Conservation (phyloP, 192 early-diverging fungal genomes). For the Chytriomyces confervae region DNA sequence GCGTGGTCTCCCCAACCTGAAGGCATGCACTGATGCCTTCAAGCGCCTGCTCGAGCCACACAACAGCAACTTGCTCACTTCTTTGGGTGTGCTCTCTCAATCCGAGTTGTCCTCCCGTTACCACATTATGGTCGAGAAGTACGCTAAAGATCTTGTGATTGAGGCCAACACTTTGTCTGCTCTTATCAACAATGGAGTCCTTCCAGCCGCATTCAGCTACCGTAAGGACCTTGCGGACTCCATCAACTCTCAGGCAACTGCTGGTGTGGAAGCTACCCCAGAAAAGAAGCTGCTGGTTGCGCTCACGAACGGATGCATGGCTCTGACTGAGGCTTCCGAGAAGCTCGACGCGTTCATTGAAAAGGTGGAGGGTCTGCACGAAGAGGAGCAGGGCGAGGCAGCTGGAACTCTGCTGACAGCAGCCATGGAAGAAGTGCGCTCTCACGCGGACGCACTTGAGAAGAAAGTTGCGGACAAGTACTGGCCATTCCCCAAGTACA, state of each 20-base stretch:
- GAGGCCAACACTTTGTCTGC: constrained; percentile 87
- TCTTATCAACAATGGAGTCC: constrained; percentile 81
- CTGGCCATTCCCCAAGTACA: constrained; percentile 98
- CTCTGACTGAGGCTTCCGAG: constrained; percentile 61
- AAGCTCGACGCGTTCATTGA: constrained; percentile 63
- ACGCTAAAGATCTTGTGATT: constrained; percentile 93
- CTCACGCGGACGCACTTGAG: constrained; percentile 78
- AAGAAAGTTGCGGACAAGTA: constrained; percentile 83
- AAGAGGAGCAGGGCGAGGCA: constrained; percentile 66
- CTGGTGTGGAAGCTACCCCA: constrained; percentile 61
- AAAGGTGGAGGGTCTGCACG: constrained; percentile 64
- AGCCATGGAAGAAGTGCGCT: constrained; percentile 74
- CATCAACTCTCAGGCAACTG: constrained; percentile 67
- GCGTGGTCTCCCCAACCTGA: constrained; percentile 97
- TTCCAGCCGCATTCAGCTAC: constrained; percentile 88
- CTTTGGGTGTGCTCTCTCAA: constrained; percentile 81
- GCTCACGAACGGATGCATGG: constrained; percentile 65
- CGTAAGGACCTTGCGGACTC: constrained; percentile 84
- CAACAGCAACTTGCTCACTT: constrained; percentile 80
- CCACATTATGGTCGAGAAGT: constrained; percentile 96
- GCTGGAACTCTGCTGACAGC: constrained; percentile 69
- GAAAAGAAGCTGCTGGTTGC: constrained; percentile 75
- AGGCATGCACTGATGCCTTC: constrained; percentile 88
- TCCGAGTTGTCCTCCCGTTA: constrained; percentile 89
- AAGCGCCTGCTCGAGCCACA: constrained; percentile 71